phyloP scores from a whole-genome alignment of 352 stramenopile genomes.

The Phytopythium boreale region DNA sequence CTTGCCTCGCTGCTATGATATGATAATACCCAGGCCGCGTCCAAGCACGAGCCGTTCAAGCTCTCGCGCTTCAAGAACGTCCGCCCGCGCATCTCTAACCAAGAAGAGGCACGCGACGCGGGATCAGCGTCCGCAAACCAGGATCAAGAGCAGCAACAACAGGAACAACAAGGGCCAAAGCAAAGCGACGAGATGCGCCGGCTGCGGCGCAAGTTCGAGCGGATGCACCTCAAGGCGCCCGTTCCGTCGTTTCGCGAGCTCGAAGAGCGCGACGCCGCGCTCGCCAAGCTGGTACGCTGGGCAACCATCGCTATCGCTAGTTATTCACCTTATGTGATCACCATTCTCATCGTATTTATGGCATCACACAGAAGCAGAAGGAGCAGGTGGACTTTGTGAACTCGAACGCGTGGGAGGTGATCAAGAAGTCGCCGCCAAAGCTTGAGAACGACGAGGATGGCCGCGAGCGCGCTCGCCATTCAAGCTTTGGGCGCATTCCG shows the following conservation, averaged over 20 bases:
- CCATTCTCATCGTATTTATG: neutral
- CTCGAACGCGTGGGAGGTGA: constrained; percentile 76
- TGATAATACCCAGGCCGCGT: constrained; percentile 24
- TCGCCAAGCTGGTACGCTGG: constrained; percentile 27
- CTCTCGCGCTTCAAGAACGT: constrained; percentile 61
- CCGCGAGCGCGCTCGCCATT: constrained; percentile 12
- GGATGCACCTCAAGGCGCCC: constrained; percentile 30
- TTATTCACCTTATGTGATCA: neutral
- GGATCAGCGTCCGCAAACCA: neutral
- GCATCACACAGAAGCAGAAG: constrained; percentile 41
- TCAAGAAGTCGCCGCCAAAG: constrained; percentile 37
- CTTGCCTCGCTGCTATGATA: too few species aligned
- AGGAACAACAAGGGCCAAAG: neutral
- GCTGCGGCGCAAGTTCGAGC: constrained; percentile 2
- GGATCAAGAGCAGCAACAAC: constrained; percentile 5
- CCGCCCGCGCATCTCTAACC: constrained; percentile 41
- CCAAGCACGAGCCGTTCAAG: constrained; percentile 53
- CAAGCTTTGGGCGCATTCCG: constrained; percentile 63
- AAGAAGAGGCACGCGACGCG: constrained; percentile 13
- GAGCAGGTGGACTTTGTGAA: constrained; percentile 68
- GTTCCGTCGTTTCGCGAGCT: constrained; percentile 54
- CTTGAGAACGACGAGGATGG: constrained; percentile 13
- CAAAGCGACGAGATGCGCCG: constrained; percentile 8
- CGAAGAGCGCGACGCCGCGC: constrained; percentile 31
- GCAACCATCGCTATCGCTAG: neutral